These are phyloP conservation scores for Hirsutella rhossiliensis DNA, from an alignment of 2,329 filamentous ascomycete genomes.

Conservation along the genomic window DNA sequence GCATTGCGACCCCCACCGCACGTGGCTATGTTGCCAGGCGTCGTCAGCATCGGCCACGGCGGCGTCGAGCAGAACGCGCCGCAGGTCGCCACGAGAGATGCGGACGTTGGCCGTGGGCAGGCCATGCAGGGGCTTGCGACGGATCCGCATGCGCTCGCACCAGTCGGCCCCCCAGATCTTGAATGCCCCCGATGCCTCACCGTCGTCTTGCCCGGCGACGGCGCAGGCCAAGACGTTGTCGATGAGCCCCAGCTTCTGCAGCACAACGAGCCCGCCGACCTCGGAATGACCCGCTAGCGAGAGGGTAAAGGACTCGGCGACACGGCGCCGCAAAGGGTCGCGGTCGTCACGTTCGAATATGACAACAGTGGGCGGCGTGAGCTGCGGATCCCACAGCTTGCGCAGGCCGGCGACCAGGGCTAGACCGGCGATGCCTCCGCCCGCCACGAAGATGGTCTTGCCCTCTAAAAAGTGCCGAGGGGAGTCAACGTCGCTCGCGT, in stretches of 20 bases:
- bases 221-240: conserved; percentile 17
- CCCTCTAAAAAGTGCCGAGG: conserved; percentile 19
- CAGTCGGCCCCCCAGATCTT: conserved; percentile 28
- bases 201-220: conserved; percentile 16
- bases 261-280: conserved; percentile 22
- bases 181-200: conserved; percentile 19
- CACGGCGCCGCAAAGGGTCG: conserved; percentile 15
- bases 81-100: conserved; percentile 23
- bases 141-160: conserved; percentile 19
- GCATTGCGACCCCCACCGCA: conserved; percentile 15
- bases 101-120: conserved; percentile 24
- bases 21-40: conserved; percentile 4
- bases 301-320: conserved; percentile 22
- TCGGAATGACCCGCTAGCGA: conserved; percentile 23
- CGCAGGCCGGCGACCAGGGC: conserved; percentile 27
- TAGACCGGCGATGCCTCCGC: conserved; percentile 30
- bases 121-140: conserved; percentile 15
- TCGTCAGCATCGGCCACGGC: conserved; percentile 15
- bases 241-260: conserved; percentile 26
- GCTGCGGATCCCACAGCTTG: conserved; percentile 21
- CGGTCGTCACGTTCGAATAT: conserved; percentile 29
- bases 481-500: background rate
- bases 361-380: conserved; percentile 19
- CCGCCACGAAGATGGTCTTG: conserved; percentile 30
- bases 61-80: conserved; percentile 19